These are phyloP conservation scores for Salisapilia sapeloensis DNA, from an alignment of 352 stramenopile species.

Conservation along the genomic window DNA sequence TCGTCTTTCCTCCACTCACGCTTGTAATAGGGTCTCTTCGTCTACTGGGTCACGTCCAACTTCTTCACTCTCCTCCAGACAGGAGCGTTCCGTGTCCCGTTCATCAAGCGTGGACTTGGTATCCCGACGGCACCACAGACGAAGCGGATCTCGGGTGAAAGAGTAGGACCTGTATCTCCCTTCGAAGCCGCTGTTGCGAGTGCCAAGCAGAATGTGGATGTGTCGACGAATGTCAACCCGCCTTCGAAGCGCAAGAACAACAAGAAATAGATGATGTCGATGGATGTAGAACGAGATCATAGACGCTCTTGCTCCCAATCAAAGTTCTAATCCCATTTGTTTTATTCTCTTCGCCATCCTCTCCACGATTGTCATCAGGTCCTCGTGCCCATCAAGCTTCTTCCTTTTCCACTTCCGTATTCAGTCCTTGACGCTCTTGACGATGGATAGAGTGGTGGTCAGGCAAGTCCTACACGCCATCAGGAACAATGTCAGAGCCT, in stretches of 20 bases:
- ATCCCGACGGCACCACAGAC: conserved; percentile 15
- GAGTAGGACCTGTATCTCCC: conserved; percentile 14
- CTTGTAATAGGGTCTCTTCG: conserved; percentile 45
- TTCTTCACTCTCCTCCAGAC: conserved; percentile 57
- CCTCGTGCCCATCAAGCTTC: too few species aligned
- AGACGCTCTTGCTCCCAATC: too few species aligned
- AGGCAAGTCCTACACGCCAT: too few species aligned
- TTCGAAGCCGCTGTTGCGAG: conserved; percentile 57
- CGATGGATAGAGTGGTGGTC: too few species aligned
- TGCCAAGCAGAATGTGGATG: conserved; percentile 42
- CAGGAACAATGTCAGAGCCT: too few species aligned
- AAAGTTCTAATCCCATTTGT: background rate
- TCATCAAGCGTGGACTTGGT: conserved; percentile 30
- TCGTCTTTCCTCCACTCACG: background rate
- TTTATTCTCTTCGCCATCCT: too few species aligned
- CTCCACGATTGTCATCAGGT: too few species aligned
- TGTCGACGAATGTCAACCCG: conserved; percentile 59
- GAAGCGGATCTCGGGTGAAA: conserved; percentile 13
- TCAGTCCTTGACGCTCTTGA: too few species aligned
- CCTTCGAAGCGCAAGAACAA: conserved; percentile 10
- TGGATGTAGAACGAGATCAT: background rate
- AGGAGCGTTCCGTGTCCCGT: conserved; percentile 26
- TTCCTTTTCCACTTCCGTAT: too few species aligned
- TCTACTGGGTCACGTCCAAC: conserved; percentile 82
- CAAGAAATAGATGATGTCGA: too few species aligned